Conservation (phyloP, 331 rosid genomes). For the Prunus yedoensis region DNA sequence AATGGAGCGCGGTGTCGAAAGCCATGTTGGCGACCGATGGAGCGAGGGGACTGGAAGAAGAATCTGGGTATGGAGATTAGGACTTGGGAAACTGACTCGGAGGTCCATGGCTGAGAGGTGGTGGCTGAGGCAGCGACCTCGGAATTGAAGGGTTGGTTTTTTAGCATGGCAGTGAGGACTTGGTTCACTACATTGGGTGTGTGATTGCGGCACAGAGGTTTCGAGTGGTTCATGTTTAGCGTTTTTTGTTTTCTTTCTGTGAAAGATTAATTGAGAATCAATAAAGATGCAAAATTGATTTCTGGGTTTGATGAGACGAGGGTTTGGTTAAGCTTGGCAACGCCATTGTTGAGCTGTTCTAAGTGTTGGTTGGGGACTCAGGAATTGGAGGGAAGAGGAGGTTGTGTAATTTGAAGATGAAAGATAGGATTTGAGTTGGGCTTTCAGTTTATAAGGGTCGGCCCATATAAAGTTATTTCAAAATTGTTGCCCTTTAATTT, state of each 20-base stretch:
- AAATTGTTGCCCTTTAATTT: too few relatives aligned
- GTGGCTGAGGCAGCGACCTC: constrained; percentile 18
- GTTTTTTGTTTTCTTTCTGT: not conserved
- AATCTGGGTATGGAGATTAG: constrained; percentile 58
- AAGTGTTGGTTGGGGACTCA: not conserved
- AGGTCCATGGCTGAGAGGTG: constrained; percentile 37
- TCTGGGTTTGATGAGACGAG: not conserved
- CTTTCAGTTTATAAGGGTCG: not conserved
- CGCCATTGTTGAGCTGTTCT: not conserved
- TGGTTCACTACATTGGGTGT: constrained; percentile 47
- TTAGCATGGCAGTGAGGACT: constrained; percentile 47
- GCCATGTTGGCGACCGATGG: constrained; percentile 58
- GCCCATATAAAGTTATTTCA: not conserved
- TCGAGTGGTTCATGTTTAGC: constrained; percentile 23
- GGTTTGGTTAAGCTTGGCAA: not conserved
- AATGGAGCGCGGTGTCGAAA: constrained; percentile 73
- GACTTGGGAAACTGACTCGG: constrained; percentile 50
- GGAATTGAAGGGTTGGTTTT: constrained; percentile 60
- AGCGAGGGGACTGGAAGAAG: constrained; percentile 74
- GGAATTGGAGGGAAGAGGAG: not conserved
- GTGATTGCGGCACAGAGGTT: constrained; percentile 21
- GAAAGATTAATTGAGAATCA: not conserved
- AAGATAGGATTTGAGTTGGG: not conserved
- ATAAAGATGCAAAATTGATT: not conserved
- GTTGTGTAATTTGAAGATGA: not conserved